Base-by-base conservation (phyloP, 208 protist genomes). In the Trypanosoma avium region DNA sequence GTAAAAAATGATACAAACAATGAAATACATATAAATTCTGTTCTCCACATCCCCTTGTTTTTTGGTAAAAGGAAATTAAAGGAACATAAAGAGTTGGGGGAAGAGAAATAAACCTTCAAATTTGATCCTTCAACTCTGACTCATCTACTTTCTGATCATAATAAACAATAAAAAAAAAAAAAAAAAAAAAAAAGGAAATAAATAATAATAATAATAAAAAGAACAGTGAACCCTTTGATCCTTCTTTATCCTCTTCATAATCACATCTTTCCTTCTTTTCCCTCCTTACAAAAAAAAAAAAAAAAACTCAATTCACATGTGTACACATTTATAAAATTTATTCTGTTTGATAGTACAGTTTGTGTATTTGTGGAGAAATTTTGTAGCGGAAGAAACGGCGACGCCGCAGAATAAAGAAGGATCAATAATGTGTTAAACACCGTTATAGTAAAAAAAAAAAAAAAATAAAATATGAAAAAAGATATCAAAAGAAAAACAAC, bases 401-500 rank as follows among this genome's bases (percentile, higher is more conserved):
- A n/a, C n/a, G n/a, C n/a, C n/a, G n/a, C n/a, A n/a, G n/a, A n/a
- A n/a, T n/a, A n/a, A n/a, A n/a, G n/a, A n/a, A n/a, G n/a, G n/a
- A n/a, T n/a, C n/a, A n/a, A n/a, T n/a, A n/a, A n/a, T n/a, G n/a
- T n/a, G n/a, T n/a, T n/a, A n/a, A n/a, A n/a, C n/a, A n/a, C n/a
- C n/a, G n/a, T n/a, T n/a, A n/a, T n/a, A n/a, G n/a, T n/a, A 24
- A 50, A 50, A 24, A 1, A 50, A 61, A 50, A 29, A n/a, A 30
- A 50, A 49, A 4, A n/a, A 50, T 7, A 50, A 50, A 7, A 50
- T 33, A 70, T 58, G 55, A 63, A 64, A 40, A 61, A 36, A 40
- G 26, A 61, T 21, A 58, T 38, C 1, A 4, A 27, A 26, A 62
- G 49, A 15, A 53, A 71, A 54, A 71, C 30, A 71, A 71, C 10